Percentiles rank a stretch among this genome's conserved stretches.
These are phyloP conservation scores for Cydonia oblonga DNA, from an alignment of 331 rosid genomes.

Conservation along the genomic window DNA sequence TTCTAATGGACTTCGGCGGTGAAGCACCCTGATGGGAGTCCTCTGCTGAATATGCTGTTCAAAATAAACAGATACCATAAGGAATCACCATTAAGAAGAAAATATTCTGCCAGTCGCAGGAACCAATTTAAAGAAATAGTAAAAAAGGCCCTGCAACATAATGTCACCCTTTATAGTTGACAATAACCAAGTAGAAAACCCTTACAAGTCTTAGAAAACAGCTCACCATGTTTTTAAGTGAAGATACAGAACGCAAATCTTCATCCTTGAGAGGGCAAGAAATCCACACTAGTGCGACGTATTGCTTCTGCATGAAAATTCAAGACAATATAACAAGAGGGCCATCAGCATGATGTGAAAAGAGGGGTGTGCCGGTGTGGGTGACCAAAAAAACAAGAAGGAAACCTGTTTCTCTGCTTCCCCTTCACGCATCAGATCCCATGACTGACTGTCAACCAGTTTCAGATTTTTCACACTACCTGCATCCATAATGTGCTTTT, in stretches of 20 bases:
- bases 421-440: slow-evolving; percentile 84
- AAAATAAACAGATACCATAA: neutral
- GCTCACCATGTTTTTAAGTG: slow-evolving; percentile 37
- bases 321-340: neutral
- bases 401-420: slow-evolving; percentile 93
- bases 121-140: neutral
- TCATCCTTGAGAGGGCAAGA: slow-evolving; percentile 64
- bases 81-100: neutral
- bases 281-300: slow-evolving; percentile 80
- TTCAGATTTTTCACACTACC: too few relatives aligned
- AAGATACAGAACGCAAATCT: slow-evolving; percentile 44
- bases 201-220: neutral
- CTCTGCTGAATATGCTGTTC: slow-evolving; percentile 63
- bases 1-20: slow-evolving; percentile 89
- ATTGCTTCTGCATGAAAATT: slow-evolving; percentile 56
- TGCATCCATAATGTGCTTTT: too few relatives aligned
- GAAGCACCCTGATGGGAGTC: slow-evolving; percentile 92
- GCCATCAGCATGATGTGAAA: neutral
- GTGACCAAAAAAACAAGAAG: neutral
- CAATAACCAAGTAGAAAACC: neutral
- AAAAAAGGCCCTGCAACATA: neutral
- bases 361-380: neutral
- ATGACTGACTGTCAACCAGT: too few relatives aligned
- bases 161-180: neutral
- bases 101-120: neutral